Evolutionary conservation across 2,329 filamentous ascomycete genomes (phyloP), one percentile per base, ranked within the genome.

Genomic region (Diaporthe vexans): DNA sequence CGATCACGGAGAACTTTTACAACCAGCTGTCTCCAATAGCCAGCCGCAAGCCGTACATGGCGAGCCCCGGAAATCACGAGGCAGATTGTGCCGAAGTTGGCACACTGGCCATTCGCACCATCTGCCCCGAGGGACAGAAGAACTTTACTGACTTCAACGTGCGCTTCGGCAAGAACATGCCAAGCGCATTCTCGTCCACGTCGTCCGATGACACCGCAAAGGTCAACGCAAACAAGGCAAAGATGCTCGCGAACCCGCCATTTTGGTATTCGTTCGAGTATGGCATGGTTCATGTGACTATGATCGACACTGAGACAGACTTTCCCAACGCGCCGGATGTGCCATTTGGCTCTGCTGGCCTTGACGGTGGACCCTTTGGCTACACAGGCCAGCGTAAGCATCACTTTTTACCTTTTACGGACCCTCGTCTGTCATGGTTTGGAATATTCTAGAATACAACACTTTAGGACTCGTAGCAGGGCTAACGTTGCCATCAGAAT

Each of bases 241-340:
- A 79, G 29, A 33, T 79, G 52, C 82, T 88, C 11, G 82, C 88
- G 6, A 84, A 86, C n/a, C 87, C 88, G 21, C 86, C 88, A 0
- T 90, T 90, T 78, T 91, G 89, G 89, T 91, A 89, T 81, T 89
- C 87, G 0, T 91, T 90, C 78, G 89, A 91, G 75, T 90, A 91
- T 79, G 89, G 89, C 74, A 88, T 90, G 86, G 84, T 82, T 0
- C 89, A 91, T 78, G 80, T 89, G 71, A 81, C 86, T 48, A 88
- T 89, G 87, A 84, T 90, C 75, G 82, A 91, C 81, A 90, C 88
- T 0, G 88, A 90, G 77, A 91, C 89, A 2, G 88, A 91, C 80
- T 90, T 91, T 75, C 77, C 83, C 4, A 72, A 84, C 58, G 88
- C 88, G 0, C 88, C 88, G 0, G 87, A 88, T 70, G 81, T 80